phyloP scores from a whole-genome alignment of 768 basidiomycete species.

The Phylloporus rhodoxanthus region DNA sequence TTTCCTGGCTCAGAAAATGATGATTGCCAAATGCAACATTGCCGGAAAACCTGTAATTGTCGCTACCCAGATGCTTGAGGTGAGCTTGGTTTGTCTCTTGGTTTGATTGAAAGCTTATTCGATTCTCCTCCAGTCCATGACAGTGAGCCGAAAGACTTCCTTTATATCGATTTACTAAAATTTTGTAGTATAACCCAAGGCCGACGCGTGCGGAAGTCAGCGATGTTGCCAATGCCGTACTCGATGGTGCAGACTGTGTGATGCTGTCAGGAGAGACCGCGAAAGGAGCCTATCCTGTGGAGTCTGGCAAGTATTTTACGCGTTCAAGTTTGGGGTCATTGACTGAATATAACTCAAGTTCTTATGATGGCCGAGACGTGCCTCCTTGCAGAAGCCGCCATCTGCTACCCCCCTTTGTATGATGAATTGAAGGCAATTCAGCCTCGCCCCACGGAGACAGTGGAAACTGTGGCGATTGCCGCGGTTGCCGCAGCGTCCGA shows the following conservation, averaged over 20 bases:
- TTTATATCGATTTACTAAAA: constrained; percentile 4
- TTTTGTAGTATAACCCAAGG: constrained; percentile 83
- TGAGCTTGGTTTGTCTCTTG: constrained; percentile 26
- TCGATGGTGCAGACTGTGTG: constrained; percentile 98
- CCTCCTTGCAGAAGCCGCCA: constrained; percentile 89
- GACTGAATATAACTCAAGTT: constrained; percentile 42
- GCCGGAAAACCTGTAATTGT: constrained; percentile 97
- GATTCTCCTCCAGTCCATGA: constrained; percentile 70
- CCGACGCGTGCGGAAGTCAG: constrained; percentile 99
- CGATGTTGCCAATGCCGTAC: constrained; percentile 98
- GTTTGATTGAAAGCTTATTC: constrained; percentile 8
- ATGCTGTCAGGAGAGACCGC: constrained; percentile 99
- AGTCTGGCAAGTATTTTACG: constrained; percentile 61
- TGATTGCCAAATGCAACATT: constrained; percentile 99
- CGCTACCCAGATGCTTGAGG: constrained; percentile 99
- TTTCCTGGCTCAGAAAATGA: constrained; percentile 99
- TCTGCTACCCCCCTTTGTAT: constrained; percentile 92
- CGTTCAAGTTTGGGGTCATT: background rate
- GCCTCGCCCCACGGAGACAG: constrained; percentile 84
- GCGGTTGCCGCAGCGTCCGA: constrained; percentile 94
- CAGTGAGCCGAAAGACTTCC: constrained; percentile 42
- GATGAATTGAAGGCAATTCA: constrained; percentile 80
- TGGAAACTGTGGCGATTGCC: constrained; percentile 93
- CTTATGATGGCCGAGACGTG: constrained; percentile 99
- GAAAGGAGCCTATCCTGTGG: constrained; percentile 93